Base-by-base conservation (phyloP, 2,329 filamentous ascomycete species). In the Lecanicillium sp. region DNA sequence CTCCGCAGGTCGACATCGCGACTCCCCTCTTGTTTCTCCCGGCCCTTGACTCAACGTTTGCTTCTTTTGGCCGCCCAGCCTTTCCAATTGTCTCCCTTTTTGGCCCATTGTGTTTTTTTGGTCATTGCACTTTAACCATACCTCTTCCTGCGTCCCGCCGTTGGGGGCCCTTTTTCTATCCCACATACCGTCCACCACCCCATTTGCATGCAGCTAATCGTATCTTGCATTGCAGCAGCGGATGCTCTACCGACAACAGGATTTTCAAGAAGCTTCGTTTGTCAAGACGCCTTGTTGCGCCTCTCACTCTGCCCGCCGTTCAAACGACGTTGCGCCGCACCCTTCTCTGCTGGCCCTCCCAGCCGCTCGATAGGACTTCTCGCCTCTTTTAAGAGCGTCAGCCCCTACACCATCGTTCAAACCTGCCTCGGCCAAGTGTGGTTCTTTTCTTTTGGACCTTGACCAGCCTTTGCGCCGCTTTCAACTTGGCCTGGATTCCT, bases 191-290 rank as follows among this genome's bases (percentile, higher is more conserved):
- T n/a, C n/a, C n/a, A n/a, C n/a, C n/a, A n/a, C n/a, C 48, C 43
- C 50, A 49, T 52, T 48, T 11, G 22, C 39, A 36, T 37, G 51
- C 50, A 51, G 49, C 53, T 54, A 54, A 55, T 48, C 49, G 44
- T 44, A 53, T 46, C 22, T 25, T 55, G 52, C 53, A 54, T 55
- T 54, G 51, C 51, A 54, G 51, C 51, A 54, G 51, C 46, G 51
- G 51, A 47, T 44, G 44, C 41, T 39, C 41, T 43, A 14, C 29
- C 34, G 10, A 17, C 19, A 27, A 27, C 19, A 11, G 11, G 22
- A 11, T 7, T 25, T 11, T 25, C 22, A 25, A 25, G 7, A 25
- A 25, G 22, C 22, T 25, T 25, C 22, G 22, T 25, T 25, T 25
- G 22, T 25, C 7, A 6, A 25, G 22, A 25, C 22, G 22, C 22